phyloP scores from a whole-genome alignment of 148 eudicot genomes.

The Rhododendron mucronatum region DNA sequence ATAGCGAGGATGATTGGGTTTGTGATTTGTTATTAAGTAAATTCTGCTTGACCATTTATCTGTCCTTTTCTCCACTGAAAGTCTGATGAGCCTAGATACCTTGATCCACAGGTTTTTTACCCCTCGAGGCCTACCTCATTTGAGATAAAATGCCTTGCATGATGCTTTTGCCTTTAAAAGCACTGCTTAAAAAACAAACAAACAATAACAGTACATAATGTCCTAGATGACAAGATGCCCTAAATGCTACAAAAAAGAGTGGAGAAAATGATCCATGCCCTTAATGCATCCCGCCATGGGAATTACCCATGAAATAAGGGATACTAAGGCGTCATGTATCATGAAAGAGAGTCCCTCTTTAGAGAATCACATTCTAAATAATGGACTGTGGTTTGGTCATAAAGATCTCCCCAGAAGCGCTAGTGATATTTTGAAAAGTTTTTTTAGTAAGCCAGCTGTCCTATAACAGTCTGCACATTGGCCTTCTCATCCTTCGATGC shows the following conservation, averaged over 20 bases:
- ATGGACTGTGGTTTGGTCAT: not conserved
- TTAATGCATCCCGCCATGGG: not conserved
- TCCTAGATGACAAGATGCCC: no score
- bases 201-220: no score
- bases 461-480: not conserved
- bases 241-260: not conserved
- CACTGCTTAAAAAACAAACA: no score
- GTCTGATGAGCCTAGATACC: not conserved
- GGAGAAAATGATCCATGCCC: not conserved
- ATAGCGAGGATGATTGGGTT: no score
- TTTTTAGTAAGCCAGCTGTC: not conserved
- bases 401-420: not conserved
- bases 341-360: not conserved
- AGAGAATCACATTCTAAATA: not conserved
- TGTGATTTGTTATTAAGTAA: no score
- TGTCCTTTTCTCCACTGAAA: not conserved
- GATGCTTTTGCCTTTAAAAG: no score
- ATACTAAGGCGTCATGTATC: not conserved
- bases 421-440: not conserved
- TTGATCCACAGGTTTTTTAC: not conserved
- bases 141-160: not conserved
- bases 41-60: not conserved
- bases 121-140: not conserved
- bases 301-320: not conserved
- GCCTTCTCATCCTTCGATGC: not conserved